Conservation (phyloP, 768 basidiomycete species). For the Daedaleopsis sinensis region DNA sequence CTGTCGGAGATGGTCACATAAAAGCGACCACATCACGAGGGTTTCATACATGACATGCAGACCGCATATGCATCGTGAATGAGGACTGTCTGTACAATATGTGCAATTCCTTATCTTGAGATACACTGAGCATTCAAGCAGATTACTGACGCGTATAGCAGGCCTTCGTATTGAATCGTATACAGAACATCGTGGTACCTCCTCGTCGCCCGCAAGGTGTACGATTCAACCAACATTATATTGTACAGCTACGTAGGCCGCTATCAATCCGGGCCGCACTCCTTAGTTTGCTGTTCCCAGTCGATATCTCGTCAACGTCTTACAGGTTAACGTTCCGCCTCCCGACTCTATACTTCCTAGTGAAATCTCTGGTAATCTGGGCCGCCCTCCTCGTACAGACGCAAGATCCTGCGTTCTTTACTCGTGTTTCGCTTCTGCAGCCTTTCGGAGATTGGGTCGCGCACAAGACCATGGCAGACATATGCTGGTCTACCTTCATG, state of each 20-base stretch:
- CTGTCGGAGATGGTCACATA: no score
- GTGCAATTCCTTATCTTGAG: background rate
- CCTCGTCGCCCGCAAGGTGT: slow-evolving; percentile 44
- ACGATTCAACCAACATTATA: slow-evolving; percentile 18
- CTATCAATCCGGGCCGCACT: slow-evolving; percentile 24
- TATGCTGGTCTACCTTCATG: slow-evolving; percentile 78
- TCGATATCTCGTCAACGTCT: slow-evolving; percentile 62
- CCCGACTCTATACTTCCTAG: slow-evolving; percentile 66
- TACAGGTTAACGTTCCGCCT: slow-evolving; percentile 62
- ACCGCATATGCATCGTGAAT: background rate
- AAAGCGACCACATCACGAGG: no score
- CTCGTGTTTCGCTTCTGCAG: slow-evolving; percentile 34
- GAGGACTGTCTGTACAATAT: background rate
- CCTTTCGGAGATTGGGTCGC: slow-evolving; percentile 48
- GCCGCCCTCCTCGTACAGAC: slow-evolving; percentile 60
- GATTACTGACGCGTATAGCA: slow-evolving; percentile 31
- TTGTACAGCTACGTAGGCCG: background rate
- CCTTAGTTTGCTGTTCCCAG: slow-evolving; percentile 52
- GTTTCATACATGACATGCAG: no score
- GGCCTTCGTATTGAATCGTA: slow-evolving; percentile 73
- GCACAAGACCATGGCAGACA: slow-evolving; percentile 54
- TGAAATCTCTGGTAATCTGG: slow-evolving; percentile 61
- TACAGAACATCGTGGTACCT: slow-evolving; percentile 79
- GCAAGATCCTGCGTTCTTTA: slow-evolving; percentile 42
- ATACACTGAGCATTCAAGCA: background rate